Evolutionary conservation across 331 rosid species (phyloP).

Genomic region (Quercus phellos): DNA sequence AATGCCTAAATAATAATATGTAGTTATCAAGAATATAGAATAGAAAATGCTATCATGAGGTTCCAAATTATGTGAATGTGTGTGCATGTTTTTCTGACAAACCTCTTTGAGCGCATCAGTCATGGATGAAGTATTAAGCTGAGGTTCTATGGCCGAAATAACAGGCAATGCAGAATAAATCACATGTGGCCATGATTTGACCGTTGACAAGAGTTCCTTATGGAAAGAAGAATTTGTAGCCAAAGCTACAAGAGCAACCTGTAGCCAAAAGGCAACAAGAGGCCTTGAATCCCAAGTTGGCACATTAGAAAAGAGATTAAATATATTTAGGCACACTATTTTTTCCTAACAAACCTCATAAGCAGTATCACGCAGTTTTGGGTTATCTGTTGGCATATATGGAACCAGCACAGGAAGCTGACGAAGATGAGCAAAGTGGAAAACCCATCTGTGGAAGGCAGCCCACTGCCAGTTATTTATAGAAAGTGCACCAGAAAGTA

Average conservation of each 20-base stretch:
- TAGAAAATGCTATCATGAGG: not conserved
- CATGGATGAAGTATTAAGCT: slow-evolving; percentile 74
- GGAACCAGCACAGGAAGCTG: slow-evolving; percentile 96
- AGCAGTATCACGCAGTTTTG: slow-evolving; percentile 88
- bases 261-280: slow-evolving; percentile 25
- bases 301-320: slow-evolving; percentile 1
- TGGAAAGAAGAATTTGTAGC: slow-evolving; percentile 89
- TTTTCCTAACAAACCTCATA: slow-evolving; percentile 71
- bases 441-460: slow-evolving; percentile 77
- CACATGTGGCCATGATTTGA: slow-evolving; percentile 85
- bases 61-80: not conserved
- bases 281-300: slow-evolving; percentile 2
- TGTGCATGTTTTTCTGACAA: slow-evolving; percentile 20
- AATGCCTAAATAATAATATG: slow-evolving; percentile 4
- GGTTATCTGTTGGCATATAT: slow-evolving; percentile 80
- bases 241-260: slow-evolving; percentile 98
- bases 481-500: slow-evolving; percentile 5
- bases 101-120: slow-evolving; percentile 90
- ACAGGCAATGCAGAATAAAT: slow-evolving; percentile 82
- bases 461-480: slow-evolving; percentile 24
- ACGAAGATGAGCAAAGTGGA: slow-evolving; percentile 98
- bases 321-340: not conserved
- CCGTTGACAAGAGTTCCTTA: slow-evolving; percentile 63
- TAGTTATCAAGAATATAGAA: slow-evolving; percentile 13
- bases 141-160: slow-evolving; percentile 95